Base-by-base conservation (phyloP, 257 asterid species). In the Cinchona pubescens region DNA sequence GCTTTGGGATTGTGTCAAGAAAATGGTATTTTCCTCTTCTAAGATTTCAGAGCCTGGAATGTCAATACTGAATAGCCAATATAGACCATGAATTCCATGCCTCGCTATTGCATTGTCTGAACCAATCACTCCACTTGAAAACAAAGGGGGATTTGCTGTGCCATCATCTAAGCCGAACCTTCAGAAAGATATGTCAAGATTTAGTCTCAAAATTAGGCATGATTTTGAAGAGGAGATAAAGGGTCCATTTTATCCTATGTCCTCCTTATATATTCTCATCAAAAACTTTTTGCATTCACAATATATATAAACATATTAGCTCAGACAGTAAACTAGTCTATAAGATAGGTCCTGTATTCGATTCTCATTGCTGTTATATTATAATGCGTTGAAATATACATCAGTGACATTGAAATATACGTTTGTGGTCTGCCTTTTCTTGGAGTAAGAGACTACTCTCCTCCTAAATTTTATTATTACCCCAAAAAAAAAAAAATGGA, bases 51-150 rank as follows among this genome's bases (percentile, higher is more conserved):
- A 58, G 78, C 71, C 67, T 78, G 77, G 62, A 56, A 90, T 72
- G 32, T 83, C 88, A 56, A 90, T 75, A 79, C 53, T 88, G 53
- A 83, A 88, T 67, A 83, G 48, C 92, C 90, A 88, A 62, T 90
- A 85, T 30, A 90, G 68, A n/a, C 97, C 96, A 78, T 83, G 97
- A 67, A 91, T 91, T 64, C 91, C 97, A 80, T 91, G 96, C 75
- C 94, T 90, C 46, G 96, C 96, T 56, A 91, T 84, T 12, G 96
- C 84, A 61, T 91, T 91, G 69, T 91, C 94, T 29, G 67, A 77
- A 12, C 96, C 96, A 12, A 90, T 87, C 43, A 42, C 75, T 35
- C 94, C 91, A 25, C 81, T 88, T 40, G 96, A 80, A 61, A 89
- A 90, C 32, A 85, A n/a, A 0, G 88, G 91, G 51, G 92, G 87